Evolutionary conservation across 768 basidiomycete genomes (phyloP).

Genomic region (Leucosporidium yakuticum): DNA sequence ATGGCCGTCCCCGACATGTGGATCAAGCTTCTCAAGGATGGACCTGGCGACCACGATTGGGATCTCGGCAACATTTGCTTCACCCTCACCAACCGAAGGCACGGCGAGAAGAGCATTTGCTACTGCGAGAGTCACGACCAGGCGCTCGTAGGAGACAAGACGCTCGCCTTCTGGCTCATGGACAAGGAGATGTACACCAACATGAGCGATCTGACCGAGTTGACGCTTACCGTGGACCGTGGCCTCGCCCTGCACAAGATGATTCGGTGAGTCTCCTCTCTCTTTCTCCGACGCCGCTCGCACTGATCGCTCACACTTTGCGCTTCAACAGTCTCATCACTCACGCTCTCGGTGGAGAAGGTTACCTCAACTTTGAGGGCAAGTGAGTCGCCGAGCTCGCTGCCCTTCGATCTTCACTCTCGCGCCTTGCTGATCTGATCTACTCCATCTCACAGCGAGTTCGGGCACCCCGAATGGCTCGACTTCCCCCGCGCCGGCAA

Average conservation of each 20-base stretch:
- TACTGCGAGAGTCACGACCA: slow-evolving; percentile 97
- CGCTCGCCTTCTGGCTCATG: slow-evolving; percentile 98
- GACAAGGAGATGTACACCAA: slow-evolving; percentile 98
- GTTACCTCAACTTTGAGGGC: slow-evolving; percentile 87
- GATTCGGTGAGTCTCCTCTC: slow-evolving; percentile 63
- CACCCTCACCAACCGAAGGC: slow-evolving; percentile 80
- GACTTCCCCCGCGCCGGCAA: slow-evolving; percentile 98
- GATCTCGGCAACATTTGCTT: slow-evolving; percentile 76
- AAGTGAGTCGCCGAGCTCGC: slow-evolving; percentile 27
- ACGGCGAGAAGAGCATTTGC: slow-evolving; percentile 84
- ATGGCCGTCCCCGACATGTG: slow-evolving; percentile 99
- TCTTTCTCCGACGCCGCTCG: background rate
- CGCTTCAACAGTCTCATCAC: slow-evolving; percentile 62
- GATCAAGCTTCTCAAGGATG: slow-evolving; percentile 97
- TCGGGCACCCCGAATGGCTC: slow-evolving; percentile 99
- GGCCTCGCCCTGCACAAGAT: slow-evolving; percentile 94
- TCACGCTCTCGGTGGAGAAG: slow-evolving; percentile 90
- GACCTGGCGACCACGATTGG: slow-evolving; percentile 71
- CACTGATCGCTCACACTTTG: slow-evolving; percentile 1
- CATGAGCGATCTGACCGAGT: slow-evolving; percentile 79
- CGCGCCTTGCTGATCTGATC: background rate
- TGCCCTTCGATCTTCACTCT: background rate
- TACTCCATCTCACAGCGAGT: slow-evolving; percentile 60
- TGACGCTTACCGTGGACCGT: slow-evolving; percentile 79
- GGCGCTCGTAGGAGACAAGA: slow-evolving; percentile 97